Base-by-base conservation (phyloP, 106 monocot genomes). In the Allium sativum region DNA sequence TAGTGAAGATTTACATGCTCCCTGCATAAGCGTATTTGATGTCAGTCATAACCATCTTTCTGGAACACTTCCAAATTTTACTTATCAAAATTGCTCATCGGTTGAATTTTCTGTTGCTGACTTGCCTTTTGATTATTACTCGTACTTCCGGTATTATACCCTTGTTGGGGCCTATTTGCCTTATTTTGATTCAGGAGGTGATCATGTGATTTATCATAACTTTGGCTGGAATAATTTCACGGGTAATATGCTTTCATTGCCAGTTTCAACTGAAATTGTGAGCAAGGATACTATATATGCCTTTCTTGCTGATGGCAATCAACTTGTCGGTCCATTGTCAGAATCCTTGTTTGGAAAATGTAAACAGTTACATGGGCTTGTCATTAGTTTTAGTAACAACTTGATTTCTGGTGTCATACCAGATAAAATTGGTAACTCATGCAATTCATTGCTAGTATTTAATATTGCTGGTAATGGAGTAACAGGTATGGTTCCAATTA, bases 1-100 rank as follows among this genome's bases (percentile, higher is more conserved):
- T 55, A 50, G 45, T 45, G 76, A 74, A 55, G 73, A 67, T 18
- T 76, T 93, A 50, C 72, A 64, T 15, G 85, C 89, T 18, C 89
- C 93, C 67, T 93, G 93, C 56, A 82, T 93, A 89, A 72, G 79
- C 64, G 65, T 83, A 1, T 93, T 93, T 64, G 93, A 93, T 85
- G 68, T 86, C 44, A 89, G 89, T 70, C 80, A 76, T 40, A 93
- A 93, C 77, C 80, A 76, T 44, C 45, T 93, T 18, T 86, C 82
- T 20, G 93, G 93, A 9, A 62, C 65, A 12, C 67, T 93, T 43
- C 85, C 78, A 0, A 72, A 10, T 40, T 93, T 89, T 53, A 17
- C 47, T 19, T 12, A 62, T 12, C 65, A 52, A 40, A 14, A 17
- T 18, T 86, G 89, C 61, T 15, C 52, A 66, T 70, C 72, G 17